A percentile compares a stretch with the other conserved stretches of the same genome.
Evolutionary conservation across 139 green algal species (phyloP).

Genomic region (Chlorella sp.): DNA sequence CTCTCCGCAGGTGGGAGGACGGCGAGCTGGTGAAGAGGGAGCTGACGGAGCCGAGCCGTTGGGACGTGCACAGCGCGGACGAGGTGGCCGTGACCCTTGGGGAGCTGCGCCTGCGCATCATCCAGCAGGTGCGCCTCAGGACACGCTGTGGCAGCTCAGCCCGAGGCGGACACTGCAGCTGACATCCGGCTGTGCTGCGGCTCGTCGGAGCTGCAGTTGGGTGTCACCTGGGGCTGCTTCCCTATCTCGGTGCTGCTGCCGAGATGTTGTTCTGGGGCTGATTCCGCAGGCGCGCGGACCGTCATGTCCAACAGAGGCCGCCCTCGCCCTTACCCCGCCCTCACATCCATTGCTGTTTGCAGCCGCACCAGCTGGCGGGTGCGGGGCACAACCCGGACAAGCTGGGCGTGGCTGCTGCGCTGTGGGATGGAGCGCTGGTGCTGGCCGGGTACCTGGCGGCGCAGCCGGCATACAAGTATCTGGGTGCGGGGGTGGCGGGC

Average conservation of each 20-base stretch:
- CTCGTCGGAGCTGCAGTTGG: too few species aligned
- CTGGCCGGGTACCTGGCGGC: conserved; percentile 50
- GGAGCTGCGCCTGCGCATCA: conserved; percentile 13
- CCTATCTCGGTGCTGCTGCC: too few species aligned
- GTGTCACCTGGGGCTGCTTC: too few species aligned
- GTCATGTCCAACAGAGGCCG: too few species aligned
- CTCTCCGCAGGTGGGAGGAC: conserved; percentile 51
- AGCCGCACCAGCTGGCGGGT: conserved; percentile 30
- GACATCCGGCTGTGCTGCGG: too few species aligned
- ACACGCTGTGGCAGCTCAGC: too few species aligned
- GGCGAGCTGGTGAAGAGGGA: conserved; percentile 35
- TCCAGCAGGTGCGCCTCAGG: neutral
- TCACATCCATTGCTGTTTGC: too few species aligned
- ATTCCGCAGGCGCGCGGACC: too few species aligned
- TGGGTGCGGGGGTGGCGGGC: conserved; percentile 8
- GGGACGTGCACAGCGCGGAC: conserved; percentile 60
- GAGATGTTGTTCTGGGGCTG: too few species aligned
- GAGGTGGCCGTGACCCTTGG: conserved; percentile 42
- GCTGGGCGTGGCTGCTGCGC: conserved; percentile 56
- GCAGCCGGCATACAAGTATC: conserved; percentile 33
- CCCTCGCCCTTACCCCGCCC: too few species aligned
- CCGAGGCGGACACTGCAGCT: too few species aligned
- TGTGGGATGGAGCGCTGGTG: conserved; percentile 62
- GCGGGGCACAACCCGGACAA: conserved; percentile 28
- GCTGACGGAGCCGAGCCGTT: conserved; percentile 40